Evolutionary conservation across 2,329 filamentous ascomycete species (phyloP).

Genomic region (Bertia moriformis): DNA sequence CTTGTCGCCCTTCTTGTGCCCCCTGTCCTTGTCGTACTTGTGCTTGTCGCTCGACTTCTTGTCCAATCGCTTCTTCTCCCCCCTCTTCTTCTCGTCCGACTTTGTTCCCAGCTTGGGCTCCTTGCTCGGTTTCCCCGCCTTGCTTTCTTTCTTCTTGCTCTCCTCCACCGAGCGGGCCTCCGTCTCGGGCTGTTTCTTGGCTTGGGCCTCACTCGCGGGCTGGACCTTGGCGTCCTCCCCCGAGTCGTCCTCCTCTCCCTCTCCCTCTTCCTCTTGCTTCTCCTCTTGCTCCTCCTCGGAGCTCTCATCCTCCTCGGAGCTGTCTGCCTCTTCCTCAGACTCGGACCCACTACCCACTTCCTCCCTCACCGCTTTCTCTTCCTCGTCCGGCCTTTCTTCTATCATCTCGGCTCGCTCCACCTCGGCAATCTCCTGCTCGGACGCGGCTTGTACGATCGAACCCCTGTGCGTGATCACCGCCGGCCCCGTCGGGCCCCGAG

Average conservation of each 20-base stretch:
- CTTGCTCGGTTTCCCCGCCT: conserved; percentile 18
- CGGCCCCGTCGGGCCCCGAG: conserved; percentile 5
- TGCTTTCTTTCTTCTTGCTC: conserved; percentile 22
- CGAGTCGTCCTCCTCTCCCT: neutral
- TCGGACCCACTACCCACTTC: conserved; percentile 5
- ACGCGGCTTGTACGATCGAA: conserved; percentile 7
- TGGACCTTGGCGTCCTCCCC: too few species aligned
- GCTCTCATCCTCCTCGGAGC: neutral
- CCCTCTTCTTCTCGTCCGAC: conserved; percentile 3
- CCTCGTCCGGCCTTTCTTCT: conserved; percentile 11
- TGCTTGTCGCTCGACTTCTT: conserved; percentile 10
- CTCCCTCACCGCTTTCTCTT: conserved; percentile 11
- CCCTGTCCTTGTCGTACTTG: conserved; percentile 8
- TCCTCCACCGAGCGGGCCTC: conserved; percentile 18
- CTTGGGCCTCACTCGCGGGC: conserved; percentile 3
- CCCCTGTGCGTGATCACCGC: conserved; percentile 8
- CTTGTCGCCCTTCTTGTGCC: conserved; percentile 9
- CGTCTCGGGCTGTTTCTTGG: conserved; percentile 6
- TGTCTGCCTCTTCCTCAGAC: neutral
- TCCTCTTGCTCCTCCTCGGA: neutral
- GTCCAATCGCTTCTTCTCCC: conserved; percentile 12
- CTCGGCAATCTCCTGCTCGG: conserved; percentile 11
- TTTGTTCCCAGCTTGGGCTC: conserved; percentile 10
- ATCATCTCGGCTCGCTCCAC: too few species aligned
- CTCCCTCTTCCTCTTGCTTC: neutral